phyloP scores from a whole-genome alignment of 768 basidiomycete genomes.

The Termitomyces sp. region DNA sequence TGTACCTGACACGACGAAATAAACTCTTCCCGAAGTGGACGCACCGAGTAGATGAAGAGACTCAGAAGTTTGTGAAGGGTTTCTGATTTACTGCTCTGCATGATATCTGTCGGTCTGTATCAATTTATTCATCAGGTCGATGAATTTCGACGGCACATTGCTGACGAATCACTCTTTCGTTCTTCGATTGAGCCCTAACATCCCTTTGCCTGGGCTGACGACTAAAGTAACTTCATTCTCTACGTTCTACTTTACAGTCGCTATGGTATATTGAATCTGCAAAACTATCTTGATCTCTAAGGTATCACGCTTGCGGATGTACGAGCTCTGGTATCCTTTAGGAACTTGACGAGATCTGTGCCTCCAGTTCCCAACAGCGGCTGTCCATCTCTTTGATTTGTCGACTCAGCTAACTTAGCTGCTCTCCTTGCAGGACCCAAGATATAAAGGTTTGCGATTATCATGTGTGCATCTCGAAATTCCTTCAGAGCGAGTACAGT shows the following conservation, averaged over 20 bases:
- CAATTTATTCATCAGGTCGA: neutral
- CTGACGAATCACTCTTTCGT: neutral
- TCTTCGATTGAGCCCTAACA: too few relatives aligned
- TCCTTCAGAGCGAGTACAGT: conserved; percentile 61
- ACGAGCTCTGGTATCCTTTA: conserved; percentile 66
- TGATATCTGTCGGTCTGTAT: neutral
- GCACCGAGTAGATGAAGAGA: neutral
- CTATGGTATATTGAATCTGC: neutral
- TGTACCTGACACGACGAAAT: too few relatives aligned
- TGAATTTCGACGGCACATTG: neutral
- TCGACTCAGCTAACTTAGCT: conserved; percentile 14
- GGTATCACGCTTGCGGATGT: conserved; percentile 39
- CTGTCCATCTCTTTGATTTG: conserved; percentile 18
- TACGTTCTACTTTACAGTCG: neutral
- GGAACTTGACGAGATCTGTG: conserved; percentile 68
- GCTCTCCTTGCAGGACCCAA: conserved; percentile 55
- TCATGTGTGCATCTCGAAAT: conserved; percentile 74
- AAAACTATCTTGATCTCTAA: too few relatives aligned
- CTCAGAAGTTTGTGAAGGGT: neutral
- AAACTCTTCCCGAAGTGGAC: neutral
- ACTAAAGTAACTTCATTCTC: neutral
- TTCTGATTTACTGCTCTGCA: neutral
- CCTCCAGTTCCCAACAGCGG: conserved; percentile 69
- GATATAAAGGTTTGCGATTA: conserved; percentile 71
- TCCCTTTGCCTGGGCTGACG: too few relatives aligned